Percentiles rank a stretch among this genome's conserved stretches.
phyloP scores from a whole-genome alignment of 371 early-diverging fungal species.

The Rhizopus microsporus region DNA sequence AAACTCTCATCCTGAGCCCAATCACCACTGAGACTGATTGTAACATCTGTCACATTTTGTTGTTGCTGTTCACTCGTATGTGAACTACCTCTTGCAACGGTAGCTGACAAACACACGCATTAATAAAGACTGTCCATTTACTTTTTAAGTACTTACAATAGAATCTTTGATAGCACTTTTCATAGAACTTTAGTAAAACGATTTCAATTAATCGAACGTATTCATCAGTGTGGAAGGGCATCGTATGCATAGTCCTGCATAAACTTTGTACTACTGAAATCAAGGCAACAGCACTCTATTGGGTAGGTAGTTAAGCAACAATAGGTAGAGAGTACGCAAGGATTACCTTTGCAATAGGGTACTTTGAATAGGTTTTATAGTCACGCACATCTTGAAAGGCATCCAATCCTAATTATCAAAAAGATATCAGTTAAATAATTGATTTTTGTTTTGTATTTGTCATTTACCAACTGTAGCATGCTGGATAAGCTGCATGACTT shows the following conservation, averaged over 20 bases:
- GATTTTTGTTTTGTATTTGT: neutral
- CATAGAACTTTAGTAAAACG: constrained; percentile 73
- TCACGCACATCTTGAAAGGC: constrained; percentile 59
- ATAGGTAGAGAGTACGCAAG: neutral
- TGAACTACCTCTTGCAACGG: constrained; percentile 56
- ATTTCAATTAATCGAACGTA: constrained; percentile 78
- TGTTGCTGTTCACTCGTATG: constrained; percentile 33
- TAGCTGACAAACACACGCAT: constrained; percentile 28
- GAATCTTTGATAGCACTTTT: constrained; percentile 73
- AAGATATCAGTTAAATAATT: neutral
- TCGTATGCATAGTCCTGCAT: constrained; percentile 66
- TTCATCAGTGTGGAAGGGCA: constrained; percentile 81
- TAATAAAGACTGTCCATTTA: neutral
- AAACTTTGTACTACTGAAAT: constrained; percentile 67
- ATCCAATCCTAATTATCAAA: constrained; percentile 35
- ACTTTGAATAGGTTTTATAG: constrained; percentile 48
- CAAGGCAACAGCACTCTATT: constrained; percentile 65
- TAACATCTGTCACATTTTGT: constrained; percentile 37
- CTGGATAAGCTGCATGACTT: constrained; percentile 68
- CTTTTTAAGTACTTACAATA: constrained; percentile 48
- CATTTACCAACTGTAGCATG: constrained; percentile 64
- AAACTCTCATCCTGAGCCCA: constrained; percentile 85
- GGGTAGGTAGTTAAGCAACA: neutral
- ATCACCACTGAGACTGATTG: constrained; percentile 63
- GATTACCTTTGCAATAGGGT: constrained; percentile 55